Conservation (phyloP, 1,284 basidiomycete species). For the Cryptococcus amylolentus region DNA sequence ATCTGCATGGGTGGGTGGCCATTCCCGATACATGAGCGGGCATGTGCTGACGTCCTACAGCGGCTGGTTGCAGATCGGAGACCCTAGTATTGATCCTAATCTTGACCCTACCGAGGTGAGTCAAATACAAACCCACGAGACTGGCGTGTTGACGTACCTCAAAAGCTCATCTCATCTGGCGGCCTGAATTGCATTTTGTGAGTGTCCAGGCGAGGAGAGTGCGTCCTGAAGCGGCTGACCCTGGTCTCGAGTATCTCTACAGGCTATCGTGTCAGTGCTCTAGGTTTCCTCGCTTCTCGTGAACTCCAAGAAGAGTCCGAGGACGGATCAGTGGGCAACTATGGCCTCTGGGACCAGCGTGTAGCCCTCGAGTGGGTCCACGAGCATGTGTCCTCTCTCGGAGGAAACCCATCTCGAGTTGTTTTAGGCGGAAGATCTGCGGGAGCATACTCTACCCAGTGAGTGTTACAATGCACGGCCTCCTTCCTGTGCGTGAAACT, state of each 20-base stretch:
- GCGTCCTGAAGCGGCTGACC: no score
- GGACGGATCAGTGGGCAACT: conserved; percentile 19
- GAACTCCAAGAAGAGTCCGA: conserved; percentile 5
- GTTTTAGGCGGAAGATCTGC: conserved; percentile 41
- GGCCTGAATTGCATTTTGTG: no score
- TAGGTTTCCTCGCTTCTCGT: conserved; percentile 6
- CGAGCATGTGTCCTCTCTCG: conserved; percentile 31
- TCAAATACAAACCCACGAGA: background rate
- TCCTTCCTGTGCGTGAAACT: no score
- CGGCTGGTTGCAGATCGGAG: conserved; percentile 13
- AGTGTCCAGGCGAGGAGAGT: no score
- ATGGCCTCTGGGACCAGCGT: conserved; percentile 28
- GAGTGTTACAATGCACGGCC: background rate
- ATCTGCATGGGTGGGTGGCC: conserved; percentile 9
- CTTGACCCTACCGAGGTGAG: conserved; percentile 10
- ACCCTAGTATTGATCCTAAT: conserved; percentile 9
- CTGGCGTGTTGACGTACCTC: no score
- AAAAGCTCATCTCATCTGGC: no score
- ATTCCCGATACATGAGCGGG: no score
- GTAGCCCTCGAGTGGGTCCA: conserved; percentile 32
- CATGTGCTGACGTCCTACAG: background rate
- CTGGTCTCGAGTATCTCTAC: no score
- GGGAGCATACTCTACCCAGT: conserved; percentile 37
- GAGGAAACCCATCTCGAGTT: conserved; percentile 34
- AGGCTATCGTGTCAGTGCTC: conserved; percentile 8